Evolutionary conservation across 306 rosid genomes (phyloP), one percentile per base, ranked within the genome.

Genomic region (Psophocarpus tetragonolobus): DNA sequence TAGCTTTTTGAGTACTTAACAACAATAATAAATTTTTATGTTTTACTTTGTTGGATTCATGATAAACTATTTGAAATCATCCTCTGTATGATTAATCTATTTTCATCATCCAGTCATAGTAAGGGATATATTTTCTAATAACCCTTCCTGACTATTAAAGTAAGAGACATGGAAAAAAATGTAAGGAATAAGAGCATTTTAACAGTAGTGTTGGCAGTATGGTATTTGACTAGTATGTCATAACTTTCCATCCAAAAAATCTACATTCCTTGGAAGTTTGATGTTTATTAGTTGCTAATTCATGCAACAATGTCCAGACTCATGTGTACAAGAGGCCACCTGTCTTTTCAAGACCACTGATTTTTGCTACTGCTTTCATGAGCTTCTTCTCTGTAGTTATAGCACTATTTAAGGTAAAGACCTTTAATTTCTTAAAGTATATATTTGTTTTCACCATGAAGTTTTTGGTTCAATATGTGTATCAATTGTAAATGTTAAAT

Each of bases 351-450:
- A 87, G 92, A 82, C 87, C 99, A 17, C 60, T 92, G 81, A 84
- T 92, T 51, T 95, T 95, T 20, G 98, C 99, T 62, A 91, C 93
- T 51, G 96, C 94, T 76, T 95, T 95, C 84, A 92, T 95, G 99
- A 91, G 96, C 85, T 95, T 95, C 92, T 95, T 95, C 89, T 95
- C 99, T 33, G 87, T 95, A 44, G 99, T 95, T 81, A 95, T 95
- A 32, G 99, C 99, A 54, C 83, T 95, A 69, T 95, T 95, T 76
- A 95, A 95, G 99, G 99, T 95, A 87, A 72, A 64, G 68, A 5
- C 77, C 75, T 27, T 53, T 71, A 54, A 24, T 57, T 67, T 83
- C 53, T 53, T 45, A 54, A n/a, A 33, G 6, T 26, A 39, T 64
- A 29, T 8, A 11, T 53, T 27, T 68, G 56, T 68, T 73, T 71